A percentile compares a stretch with the other conserved stretches of the same genome.
Evolutionary conservation across 345 rosid genomes (phyloP).

Genomic region (Citrus reticulata): DNA sequence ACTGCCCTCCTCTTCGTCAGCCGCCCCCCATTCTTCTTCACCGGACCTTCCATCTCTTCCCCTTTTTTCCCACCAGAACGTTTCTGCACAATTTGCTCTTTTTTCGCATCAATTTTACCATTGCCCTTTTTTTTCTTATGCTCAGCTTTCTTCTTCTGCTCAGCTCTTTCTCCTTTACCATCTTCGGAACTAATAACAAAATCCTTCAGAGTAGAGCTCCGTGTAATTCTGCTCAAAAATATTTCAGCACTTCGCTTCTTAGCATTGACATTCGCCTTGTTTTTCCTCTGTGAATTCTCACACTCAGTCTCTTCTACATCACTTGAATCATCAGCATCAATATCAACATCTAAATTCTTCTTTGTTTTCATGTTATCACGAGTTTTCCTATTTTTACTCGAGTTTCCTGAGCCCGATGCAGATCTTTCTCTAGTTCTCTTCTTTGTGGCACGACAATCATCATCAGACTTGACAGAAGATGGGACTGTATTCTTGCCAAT

Average conservation of each 20-base stretch:
- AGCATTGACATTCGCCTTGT: slow-evolving; percentile 12
- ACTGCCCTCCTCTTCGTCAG: slow-evolving; percentile 23
- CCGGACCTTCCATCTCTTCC: slow-evolving; percentile 21
- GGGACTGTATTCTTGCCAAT: slow-evolving; percentile 28
- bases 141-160: slow-evolving; percentile 30
- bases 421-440: slow-evolving; percentile 28
- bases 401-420: slow-evolving; percentile 9
- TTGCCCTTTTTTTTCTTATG: slow-evolving; percentile 25
- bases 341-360: slow-evolving; percentile 11
- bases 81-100: slow-evolving; percentile 22
- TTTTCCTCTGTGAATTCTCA: slow-evolving; percentile 29
- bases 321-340: slow-evolving; percentile 22
- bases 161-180: slow-evolving; percentile 27
- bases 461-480: slow-evolving; percentile 25
- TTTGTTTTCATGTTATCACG: background rate
- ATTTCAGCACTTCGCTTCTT: slow-evolving; percentile 46
- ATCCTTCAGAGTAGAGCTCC: slow-evolving; percentile 25
- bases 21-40: slow-evolving; percentile 17
- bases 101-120: slow-evolving; percentile 18
- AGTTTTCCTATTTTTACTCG: slow-evolving; percentile 21
- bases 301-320: slow-evolving; percentile 21
- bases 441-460: slow-evolving; percentile 16
- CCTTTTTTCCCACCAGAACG: slow-evolving; percentile 15
- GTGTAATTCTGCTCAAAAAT: slow-evolving; percentile 49
- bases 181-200: slow-evolving; percentile 21